Percentiles rank a stretch among this genome's conserved stretches.
phyloP scores from a whole-genome alignment of 176 grass and related monocot genomes.

The Neostapfia colusana region DNA sequence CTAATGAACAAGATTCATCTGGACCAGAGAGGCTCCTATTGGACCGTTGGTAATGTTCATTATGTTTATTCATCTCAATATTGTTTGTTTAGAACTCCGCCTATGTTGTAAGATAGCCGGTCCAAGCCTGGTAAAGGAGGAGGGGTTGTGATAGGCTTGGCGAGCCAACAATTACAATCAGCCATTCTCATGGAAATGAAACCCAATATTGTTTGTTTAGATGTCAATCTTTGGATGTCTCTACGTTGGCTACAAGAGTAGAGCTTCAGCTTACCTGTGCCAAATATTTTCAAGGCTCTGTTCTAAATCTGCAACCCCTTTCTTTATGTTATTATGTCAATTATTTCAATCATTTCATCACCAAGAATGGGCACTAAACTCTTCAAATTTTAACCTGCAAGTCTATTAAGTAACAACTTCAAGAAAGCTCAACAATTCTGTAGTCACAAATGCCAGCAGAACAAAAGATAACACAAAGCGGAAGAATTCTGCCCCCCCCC shows the following conservation, averaged over 20 bases:
- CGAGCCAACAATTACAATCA: no score
- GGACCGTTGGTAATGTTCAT: conserved; percentile 70
- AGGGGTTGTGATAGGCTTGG: no score
- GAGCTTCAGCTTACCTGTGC: neutral
- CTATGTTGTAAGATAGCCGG: no score
- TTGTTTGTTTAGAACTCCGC: neutral
- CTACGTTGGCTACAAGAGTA: neutral
- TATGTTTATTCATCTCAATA: conserved; percentile 29
- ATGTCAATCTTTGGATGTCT: neutral
- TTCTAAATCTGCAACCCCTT: neutral
- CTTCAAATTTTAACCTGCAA: neutral
- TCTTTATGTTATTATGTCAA: neutral
- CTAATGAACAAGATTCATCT: conserved; percentile 77
- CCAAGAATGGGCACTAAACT: neutral
- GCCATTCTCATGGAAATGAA: no score
- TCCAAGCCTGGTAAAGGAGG: no score
- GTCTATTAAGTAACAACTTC: no score
- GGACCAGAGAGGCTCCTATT: conserved; percentile 78
- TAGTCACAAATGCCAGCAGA: no score
- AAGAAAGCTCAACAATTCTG: no score
- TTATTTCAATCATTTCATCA: neutral
- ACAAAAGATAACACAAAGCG: no score
- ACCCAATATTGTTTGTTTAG: neutral
- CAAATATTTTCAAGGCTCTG: neutral
- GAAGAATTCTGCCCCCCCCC: no score